Evolutionary conservation across 2,329 filamentous ascomycete species (phyloP), one percentile per base, ranked within the genome.

Genomic region (Cyclaneusma minus): DNA sequence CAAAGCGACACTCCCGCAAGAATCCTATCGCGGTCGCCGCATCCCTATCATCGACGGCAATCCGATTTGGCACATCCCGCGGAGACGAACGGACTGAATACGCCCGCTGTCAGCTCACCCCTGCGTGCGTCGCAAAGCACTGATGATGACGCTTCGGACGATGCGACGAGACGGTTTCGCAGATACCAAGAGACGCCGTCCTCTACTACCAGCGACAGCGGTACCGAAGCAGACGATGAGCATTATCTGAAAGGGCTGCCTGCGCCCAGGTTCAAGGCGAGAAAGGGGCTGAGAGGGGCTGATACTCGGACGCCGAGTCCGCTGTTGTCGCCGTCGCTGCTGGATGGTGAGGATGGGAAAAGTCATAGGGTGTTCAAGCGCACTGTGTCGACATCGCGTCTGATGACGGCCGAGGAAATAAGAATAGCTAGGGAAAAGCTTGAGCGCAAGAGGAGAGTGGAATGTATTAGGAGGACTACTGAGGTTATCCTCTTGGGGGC

Each of bases 211-310:
- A 93, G 82, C 49, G 85, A 93, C 39, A 93, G 84, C 48, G 87
- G 87, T 13, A 92, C 85, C 11, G 87, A 95, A 48, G 87, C 87
- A 20, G 87, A 94, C 43, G 87, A 95, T 54, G 87, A 95, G 50
- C 79, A 85, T 35, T 75, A 87, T 39, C 60, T 93, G 30, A 89
- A 78, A 48, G 79, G 84, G 1, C 56, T 94, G 13, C 85, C 87
- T 2, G 81, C 85, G 3, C 80, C 85, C 3, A 75, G 64, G n/a
- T 40, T 64, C 6, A 66, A 71, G 33, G 61, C 70, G 16, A 75
- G 79, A 45, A 94, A 93, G 53, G 85, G 84, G 6, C 51, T 93
- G 25, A 66, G 77, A 32, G 74, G 68, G 31, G 52, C 50, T 31
- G 62, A 68, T 38, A 72, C 70, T 0, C 62, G 62, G 5, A 44